Evolutionary conservation across 352 stramenopile species (phyloP), one percentile per base, ranked within the genome.

Genomic region (Aphanomyces stellatus): DNA sequence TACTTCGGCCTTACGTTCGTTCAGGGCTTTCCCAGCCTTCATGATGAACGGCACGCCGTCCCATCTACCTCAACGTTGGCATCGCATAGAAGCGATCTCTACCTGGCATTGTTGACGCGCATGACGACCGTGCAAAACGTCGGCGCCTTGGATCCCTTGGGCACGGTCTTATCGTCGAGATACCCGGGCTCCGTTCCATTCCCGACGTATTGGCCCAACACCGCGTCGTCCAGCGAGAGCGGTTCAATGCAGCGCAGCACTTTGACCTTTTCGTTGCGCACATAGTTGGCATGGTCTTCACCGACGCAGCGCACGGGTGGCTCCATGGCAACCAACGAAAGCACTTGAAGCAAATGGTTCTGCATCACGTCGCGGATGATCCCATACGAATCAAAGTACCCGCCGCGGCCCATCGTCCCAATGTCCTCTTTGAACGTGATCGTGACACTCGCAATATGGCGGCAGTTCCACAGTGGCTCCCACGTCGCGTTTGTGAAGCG

Each of bases 351-450:
- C 24, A 98, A 76, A 71, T 98, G 93, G 77, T 98, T 98, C 69
- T 90, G 87, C 71, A 92, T 88, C 55, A 98, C 85, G 72, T 98
- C 93, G 51, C 93, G 77, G 70, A 98, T 96, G 69, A 98, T 98
- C 34, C 90, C 87, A 53, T 89, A 95, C 41, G 88, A 69, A 70
- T 97, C 88, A 76, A 96, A 97, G 64, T 97, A 97, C 24, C 86
- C 88, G 27, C 85, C 90, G 40, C 86, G 73, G 42, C 87, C 88
- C 53, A 96, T 72, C 5, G 85, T 93, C 19, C 84, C 87, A 73
- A 97, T 88, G 25, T 88, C 72, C 75, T 98, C 93, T 56, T 96
- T 93, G 72, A 88, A 93, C 22, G 83, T 95, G 22, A 98, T 85
- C 33, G 81, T 80, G 11, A 98, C 83, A 34, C 73, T 90, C 51